Evolutionary conservation across 805 yeast species (phyloP).

Genomic region (Helenozyma rhizophorensis): DNA sequence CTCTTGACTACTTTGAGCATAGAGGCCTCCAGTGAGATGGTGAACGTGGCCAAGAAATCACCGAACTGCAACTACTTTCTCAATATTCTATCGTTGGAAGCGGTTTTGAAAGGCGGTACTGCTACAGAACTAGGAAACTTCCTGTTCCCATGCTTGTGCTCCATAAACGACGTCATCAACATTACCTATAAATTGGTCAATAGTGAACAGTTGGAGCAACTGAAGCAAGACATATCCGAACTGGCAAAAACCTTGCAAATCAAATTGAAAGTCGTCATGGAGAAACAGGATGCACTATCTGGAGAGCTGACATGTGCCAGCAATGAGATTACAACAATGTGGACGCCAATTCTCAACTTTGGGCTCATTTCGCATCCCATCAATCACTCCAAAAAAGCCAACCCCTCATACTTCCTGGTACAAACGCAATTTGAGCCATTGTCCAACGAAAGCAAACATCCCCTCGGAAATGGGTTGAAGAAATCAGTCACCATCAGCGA

Average conservation of each 20-base stretch:
- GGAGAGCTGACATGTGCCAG: conserved; percentile 17
- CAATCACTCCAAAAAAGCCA: conserved; percentile 29
- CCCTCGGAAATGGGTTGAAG: conserved; percentile 6
- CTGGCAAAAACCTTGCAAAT: conserved; percentile 25
- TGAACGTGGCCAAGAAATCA: conserved; percentile 6
- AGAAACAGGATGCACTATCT: conserved; percentile 7
- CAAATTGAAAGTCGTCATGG: conserved; percentile 23
- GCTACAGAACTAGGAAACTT: conserved; percentile 17
- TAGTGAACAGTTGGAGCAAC: conserved; percentile 24
- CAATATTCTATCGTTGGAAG: conserved; percentile 18
- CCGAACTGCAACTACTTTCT: conserved; percentile 13
- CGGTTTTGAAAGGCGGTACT: conserved; percentile 26
- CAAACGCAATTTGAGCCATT: conserved; percentile 12
- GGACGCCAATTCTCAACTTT: conserved; percentile 39
- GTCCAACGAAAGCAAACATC: neutral
- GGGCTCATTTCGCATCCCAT: conserved; percentile 35
- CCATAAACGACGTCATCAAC: conserved; percentile 7
- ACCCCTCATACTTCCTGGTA: conserved; percentile 16
- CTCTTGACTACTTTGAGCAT: conserved; percentile 46
- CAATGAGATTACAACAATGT: conserved; percentile 28
- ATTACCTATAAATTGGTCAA: conserved; percentile 17
- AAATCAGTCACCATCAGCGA: conserved; percentile 22
- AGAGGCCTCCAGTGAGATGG: conserved; percentile 42
- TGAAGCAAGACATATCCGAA: conserved; percentile 11
- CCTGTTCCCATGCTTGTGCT: conserved; percentile 7